Conservation (phyloP, 371 early-diverging fungal genomes). For the Actinomortierella wolfii region DNA sequence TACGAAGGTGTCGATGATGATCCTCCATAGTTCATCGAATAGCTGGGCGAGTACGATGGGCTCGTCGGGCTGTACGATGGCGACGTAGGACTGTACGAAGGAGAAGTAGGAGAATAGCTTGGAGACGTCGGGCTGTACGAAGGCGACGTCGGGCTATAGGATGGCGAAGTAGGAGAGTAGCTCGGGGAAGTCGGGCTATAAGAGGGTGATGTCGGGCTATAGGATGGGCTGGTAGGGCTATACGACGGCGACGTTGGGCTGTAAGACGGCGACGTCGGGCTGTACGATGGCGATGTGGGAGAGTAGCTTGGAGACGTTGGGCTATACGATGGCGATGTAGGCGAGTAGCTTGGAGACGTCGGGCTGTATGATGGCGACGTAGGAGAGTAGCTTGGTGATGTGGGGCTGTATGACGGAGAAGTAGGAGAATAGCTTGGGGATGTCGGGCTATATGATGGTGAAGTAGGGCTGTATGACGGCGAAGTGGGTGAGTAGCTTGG, state of each 20-base stretch:
- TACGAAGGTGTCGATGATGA: constrained; percentile 2
- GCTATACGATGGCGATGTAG: constrained; percentile 78
- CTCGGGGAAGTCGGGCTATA: constrained; percentile 78
- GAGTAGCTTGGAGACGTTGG: constrained; percentile 74
- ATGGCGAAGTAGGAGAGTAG: constrained; percentile 81
- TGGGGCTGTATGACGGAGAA: constrained; percentile 64
- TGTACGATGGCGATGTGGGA: constrained; percentile 78
- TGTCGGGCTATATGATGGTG: constrained; percentile 55
- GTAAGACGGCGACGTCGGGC: constrained; percentile 67
- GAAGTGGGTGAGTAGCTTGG: constrained; percentile 81
- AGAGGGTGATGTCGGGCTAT: background rate
- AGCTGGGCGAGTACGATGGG: constrained; percentile 72
- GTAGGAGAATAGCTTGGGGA: constrained; percentile 74
- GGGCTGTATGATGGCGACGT: constrained; percentile 73
- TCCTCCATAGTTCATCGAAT: constrained; percentile 29
- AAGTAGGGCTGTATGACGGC: constrained; percentile 15
- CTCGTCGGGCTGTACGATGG: constrained; percentile 77
- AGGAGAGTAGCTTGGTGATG: constrained; percentile 63
- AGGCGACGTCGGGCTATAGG: constrained; percentile 57
- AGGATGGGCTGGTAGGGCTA: constrained; percentile 54
- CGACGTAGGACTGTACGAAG: constrained; percentile 58
- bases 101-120: constrained; percentile 34
- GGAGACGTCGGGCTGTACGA: constrained; percentile 61
- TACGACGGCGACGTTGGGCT: constrained; percentile 75
- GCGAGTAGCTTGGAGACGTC: constrained; percentile 70